phyloP scores from a whole-genome alignment of 106 monocot species.

The Dendrobium nobile region DNA sequence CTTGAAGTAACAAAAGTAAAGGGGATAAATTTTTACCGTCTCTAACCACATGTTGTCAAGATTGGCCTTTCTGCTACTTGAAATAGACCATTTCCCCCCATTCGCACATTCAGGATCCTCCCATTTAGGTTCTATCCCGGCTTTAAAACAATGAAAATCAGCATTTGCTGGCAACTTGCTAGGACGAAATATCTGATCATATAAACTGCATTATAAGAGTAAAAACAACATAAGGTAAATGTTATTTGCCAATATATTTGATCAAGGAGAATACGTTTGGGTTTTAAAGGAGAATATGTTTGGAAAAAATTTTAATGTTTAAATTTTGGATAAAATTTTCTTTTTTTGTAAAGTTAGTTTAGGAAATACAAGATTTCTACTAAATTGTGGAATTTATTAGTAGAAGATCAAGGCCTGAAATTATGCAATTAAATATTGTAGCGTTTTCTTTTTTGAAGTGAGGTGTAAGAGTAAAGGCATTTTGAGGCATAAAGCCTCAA shows the following conservation, averaged over 20 bases:
- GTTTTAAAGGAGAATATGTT: too few relatives aligned
- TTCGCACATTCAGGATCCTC: conserved; percentile 92
- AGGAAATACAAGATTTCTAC: too few relatives aligned
- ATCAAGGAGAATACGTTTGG: too few relatives aligned
- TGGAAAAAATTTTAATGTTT: too few relatives aligned
- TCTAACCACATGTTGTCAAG: conserved; percentile 97
- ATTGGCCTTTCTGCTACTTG: conserved; percentile 53
- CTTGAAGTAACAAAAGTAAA: not conserved
- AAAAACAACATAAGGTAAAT: not conserved
- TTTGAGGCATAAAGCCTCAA: too few relatives aligned
- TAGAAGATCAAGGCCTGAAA: too few relatives aligned
- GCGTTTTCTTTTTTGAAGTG: too few relatives aligned
- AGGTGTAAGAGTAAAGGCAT: too few relatives aligned
- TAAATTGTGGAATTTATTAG: too few relatives aligned
- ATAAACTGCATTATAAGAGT: conserved; percentile 40
- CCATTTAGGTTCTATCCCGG: conserved; percentile 92
- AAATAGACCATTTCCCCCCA: conserved; percentile 89
- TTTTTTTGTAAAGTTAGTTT: too few relatives aligned
- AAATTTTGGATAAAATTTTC: too few relatives aligned
- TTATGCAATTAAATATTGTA: too few relatives aligned
- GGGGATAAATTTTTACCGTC: conserved; percentile 31
- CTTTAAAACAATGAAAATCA: conserved; percentile 87
- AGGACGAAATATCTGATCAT: conserved; percentile 91
- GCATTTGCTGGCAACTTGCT: conserved; percentile 75
- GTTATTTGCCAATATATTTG: not conserved